Evolutionary conservation across 2,329 filamentous ascomycete genomes (phyloP).

Genomic region (Penicillium occitanis): DNA sequence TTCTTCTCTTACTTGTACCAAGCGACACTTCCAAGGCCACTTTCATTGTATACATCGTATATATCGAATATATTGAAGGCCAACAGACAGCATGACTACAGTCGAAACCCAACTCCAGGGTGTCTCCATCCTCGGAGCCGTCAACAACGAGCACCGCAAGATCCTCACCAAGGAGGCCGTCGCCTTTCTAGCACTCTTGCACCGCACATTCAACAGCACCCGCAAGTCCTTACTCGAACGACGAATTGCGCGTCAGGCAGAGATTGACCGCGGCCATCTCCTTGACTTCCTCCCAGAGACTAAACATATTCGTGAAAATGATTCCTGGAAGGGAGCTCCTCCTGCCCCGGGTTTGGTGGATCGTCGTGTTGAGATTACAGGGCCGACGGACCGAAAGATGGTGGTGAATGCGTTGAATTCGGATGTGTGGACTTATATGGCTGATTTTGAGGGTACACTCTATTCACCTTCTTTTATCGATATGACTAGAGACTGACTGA

Average conservation of each 20-base stretch:
- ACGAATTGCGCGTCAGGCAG: constrained; percentile 80
- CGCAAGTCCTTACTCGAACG: constrained; percentile 87
- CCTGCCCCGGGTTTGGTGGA: constrained; percentile 92
- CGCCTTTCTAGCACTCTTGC: constrained; percentile 88
- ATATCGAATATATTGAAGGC: background rate
- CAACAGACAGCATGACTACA: constrained; percentile 56
- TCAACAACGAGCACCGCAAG: constrained; percentile 79
- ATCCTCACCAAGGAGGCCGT: constrained; percentile 88
- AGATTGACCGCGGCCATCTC: constrained; percentile 84
- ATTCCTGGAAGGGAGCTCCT: constrained; percentile 87
- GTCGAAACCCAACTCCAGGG: constrained; percentile 79
- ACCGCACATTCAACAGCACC: constrained; percentile 88
- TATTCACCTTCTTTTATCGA: background rate
- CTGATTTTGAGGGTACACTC: constrained; percentile 85
- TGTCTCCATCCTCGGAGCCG: constrained; percentile 77
- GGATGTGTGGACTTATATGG: constrained; percentile 98
- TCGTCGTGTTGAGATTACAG: constrained; percentile 93
- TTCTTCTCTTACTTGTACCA: background rate
- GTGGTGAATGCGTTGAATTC: constrained; percentile 96
- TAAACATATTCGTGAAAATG: constrained; percentile 88
- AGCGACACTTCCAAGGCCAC: background rate
- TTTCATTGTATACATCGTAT: background rate
- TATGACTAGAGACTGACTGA: constrained; percentile 15
- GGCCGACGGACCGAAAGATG: constrained; percentile 98
- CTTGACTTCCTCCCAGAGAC: constrained; percentile 97